Evolutionary conservation across 1,284 basidiomycete species (phyloP).

Genomic region (Marasmius tenuissimus): DNA sequence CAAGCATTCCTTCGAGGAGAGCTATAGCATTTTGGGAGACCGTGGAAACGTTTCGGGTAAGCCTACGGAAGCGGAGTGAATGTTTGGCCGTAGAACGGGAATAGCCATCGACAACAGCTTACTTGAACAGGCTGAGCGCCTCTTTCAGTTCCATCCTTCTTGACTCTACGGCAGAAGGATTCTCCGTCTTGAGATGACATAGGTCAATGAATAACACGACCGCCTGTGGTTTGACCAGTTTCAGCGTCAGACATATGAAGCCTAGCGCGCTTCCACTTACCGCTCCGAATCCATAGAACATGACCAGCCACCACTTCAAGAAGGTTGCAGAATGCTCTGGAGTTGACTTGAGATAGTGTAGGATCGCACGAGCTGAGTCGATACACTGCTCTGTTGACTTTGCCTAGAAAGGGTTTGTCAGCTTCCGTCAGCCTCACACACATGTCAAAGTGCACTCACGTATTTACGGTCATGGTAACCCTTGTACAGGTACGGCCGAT

Average conservation of each 20-base stretch:
- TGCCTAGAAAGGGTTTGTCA: conserved; percentile 8
- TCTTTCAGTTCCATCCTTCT: conserved; percentile 18
- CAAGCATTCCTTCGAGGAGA: conserved; percentile 21
- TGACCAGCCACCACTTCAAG: conserved; percentile 24
- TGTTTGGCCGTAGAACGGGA: not conserved
- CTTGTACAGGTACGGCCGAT: conserved; percentile 23
- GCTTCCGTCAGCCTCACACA: not conserved
- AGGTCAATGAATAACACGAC: conserved; percentile 25
- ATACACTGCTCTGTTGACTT: conserved; percentile 23
- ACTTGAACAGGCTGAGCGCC: conserved; percentile 20
- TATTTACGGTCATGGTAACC: conserved; percentile 23
- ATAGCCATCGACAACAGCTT: not conserved
- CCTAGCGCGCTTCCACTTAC: conserved; percentile 6
- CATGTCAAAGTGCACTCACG: conserved; percentile 12
- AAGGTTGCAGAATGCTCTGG: conserved; percentile 19
- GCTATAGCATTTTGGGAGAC: conserved; percentile 24
- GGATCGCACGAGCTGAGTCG: conserved; percentile 18
- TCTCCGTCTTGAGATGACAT: conserved; percentile 21
- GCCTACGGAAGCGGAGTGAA: conserved; percentile 12
- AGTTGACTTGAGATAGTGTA: conserved; percentile 21
- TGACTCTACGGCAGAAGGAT: conserved; percentile 10
- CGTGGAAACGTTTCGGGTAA: conserved; percentile 22
- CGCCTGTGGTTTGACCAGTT: conserved; percentile 9
- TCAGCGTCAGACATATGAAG: not conserved
- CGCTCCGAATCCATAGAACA: conserved; percentile 26